Evolutionary conservation across 2,329 filamentous ascomycete species (phyloP).

Genomic region (Bipolaris bicolor): DNA sequence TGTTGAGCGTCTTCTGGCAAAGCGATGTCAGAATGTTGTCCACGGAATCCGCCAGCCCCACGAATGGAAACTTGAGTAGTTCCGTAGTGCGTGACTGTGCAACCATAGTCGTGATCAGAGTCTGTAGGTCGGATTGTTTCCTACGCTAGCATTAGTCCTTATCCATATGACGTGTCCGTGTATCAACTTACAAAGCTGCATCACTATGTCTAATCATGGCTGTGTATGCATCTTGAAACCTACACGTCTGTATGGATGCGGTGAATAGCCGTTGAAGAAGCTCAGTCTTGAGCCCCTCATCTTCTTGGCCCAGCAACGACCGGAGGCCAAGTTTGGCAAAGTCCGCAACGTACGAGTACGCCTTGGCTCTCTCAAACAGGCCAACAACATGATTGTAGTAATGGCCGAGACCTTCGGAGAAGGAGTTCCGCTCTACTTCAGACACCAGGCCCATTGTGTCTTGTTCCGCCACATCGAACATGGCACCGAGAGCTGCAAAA

Average conservation of each 20-base stretch:
- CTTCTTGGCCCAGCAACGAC: slow-evolving; percentile 34
- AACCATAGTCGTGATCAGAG: slow-evolving; percentile 60
- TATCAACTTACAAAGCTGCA: slow-evolving; percentile 60
- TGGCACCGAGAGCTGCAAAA: slow-evolving; percentile 35
- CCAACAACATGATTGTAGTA: slow-evolving; percentile 88
- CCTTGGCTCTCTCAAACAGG: slow-evolving; percentile 78
- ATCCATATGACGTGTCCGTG: neutral
- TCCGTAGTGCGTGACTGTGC: slow-evolving; percentile 41
- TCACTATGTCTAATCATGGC: slow-evolving; percentile 77
- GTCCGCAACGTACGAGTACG: slow-evolving; percentile 80
- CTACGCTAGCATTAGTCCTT: slow-evolving; percentile 33
- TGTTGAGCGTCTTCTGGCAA: slow-evolving; percentile 71
- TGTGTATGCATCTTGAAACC: slow-evolving; percentile 82
- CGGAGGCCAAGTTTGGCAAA: slow-evolving; percentile 76
- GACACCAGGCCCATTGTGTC: slow-evolving; percentile 67
- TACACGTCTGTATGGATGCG: slow-evolving; percentile 76
- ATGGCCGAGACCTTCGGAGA: slow-evolving; percentile 75
- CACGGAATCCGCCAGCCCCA: slow-evolving; percentile 76
- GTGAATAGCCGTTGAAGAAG: slow-evolving; percentile 85
- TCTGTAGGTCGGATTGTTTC: slow-evolving; percentile 72
- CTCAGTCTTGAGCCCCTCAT: slow-evolving; percentile 44
- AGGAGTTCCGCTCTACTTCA: slow-evolving; percentile 71
- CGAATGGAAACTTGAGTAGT: slow-evolving; percentile 77
- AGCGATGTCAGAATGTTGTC: slow-evolving; percentile 78
- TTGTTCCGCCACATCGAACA: slow-evolving; percentile 45